A percentile compares a stretch with the other conserved stretches of the same genome.
These are phyloP conservation scores for Xerocomellus amylosporus DNA, from an alignment of 768 basidiomycete species.

Conservation along the genomic window DNA sequence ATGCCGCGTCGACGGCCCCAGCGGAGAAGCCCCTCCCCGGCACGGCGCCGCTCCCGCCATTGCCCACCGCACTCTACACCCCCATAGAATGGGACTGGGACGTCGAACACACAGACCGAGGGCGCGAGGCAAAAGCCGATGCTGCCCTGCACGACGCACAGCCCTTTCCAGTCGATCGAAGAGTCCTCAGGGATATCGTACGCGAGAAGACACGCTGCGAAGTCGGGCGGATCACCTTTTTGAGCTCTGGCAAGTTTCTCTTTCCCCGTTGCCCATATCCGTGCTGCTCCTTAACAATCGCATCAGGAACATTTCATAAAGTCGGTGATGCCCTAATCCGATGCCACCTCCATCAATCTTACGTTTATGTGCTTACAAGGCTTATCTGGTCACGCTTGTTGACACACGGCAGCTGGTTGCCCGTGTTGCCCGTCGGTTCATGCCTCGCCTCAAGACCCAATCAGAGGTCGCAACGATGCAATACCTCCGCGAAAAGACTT, in stretches of 20 bases:
- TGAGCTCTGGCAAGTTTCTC: constrained; percentile 63
- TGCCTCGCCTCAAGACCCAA: constrained; percentile 83
- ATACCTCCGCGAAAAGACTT: constrained; percentile 70
- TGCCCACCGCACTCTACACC: constrained; percentile 1
- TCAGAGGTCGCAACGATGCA: constrained; percentile 84
- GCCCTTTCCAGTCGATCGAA: constrained; percentile 75
- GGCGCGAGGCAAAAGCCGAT: constrained; percentile 61
- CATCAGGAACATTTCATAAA: constrained; percentile 81
- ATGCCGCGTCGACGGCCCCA: not conserved
- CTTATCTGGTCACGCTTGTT: constrained; percentile 68
- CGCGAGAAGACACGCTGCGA: constrained; percentile 63
- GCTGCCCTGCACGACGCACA: constrained; percentile 56
- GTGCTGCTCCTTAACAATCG: not conserved
- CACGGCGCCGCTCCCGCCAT: constrained; percentile 19
- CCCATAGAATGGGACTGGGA: constrained; percentile 68
- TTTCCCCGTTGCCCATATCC: constrained; percentile 11
- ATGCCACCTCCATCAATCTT: not conserved
- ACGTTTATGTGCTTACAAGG: constrained; percentile 40
- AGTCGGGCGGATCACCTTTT: constrained; percentile 67
- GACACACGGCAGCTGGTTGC: constrained; percentile 66
- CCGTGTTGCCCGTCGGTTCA: constrained; percentile 79
- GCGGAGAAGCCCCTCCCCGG: constrained; percentile 14
- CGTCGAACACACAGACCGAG: constrained; percentile 66
- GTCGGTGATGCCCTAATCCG: constrained; percentile 32
- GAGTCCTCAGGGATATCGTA: constrained; percentile 73